These are phyloP conservation scores for Fusarium sp. DNA, from an alignment of 2,329 filamentous ascomycete species.

Conservation along the genomic window DNA sequence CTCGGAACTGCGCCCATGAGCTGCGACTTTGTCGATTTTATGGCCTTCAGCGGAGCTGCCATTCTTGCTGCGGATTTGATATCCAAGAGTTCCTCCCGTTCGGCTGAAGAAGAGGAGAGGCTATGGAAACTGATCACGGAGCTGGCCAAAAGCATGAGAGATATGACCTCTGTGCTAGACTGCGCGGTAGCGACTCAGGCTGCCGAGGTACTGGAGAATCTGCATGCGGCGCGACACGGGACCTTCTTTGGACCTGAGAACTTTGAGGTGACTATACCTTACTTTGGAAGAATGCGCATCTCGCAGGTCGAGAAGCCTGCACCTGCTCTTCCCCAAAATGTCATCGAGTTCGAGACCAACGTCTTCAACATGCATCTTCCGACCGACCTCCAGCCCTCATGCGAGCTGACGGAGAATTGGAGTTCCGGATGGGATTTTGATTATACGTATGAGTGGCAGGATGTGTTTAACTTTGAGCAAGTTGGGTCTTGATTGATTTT, in stretches of 20 bases:
- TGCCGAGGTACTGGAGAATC: slow-evolving; percentile 11
- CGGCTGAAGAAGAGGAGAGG: slow-evolving; percentile 6
- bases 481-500: not conserved
- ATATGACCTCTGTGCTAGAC: not conserved
- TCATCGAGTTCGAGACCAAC: slow-evolving; percentile 19
- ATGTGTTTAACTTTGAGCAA: slow-evolving; percentile 3
- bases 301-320: not conserved
- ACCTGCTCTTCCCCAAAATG: not conserved
- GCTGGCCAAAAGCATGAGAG: not conserved
- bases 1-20: slow-evolving; percentile 40
- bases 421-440: not conserved
- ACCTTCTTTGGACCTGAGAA: not conserved
- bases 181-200: slow-evolving; percentile 9
- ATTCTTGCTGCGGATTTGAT: slow-evolving; percentile 57
- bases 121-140: slow-evolving; percentile 1
- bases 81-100: slow-evolving; percentile 13
- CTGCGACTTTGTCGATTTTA: slow-evolving; percentile 61
- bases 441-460: slow-evolving; percentile 14
- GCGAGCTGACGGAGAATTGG: slow-evolving; percentile 25
- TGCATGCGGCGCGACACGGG: slow-evolving; percentile 15
- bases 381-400: not conserved
- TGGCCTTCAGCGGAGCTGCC: slow-evolving; percentile 59
- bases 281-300: slow-evolving; percentile 27
- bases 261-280: slow-evolving; percentile 24
- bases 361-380: slow-evolving; percentile 5